Evolutionary conservation across 345 rosid genomes (phyloP).

Genomic region (Eucalyptus leucophloia): DNA sequence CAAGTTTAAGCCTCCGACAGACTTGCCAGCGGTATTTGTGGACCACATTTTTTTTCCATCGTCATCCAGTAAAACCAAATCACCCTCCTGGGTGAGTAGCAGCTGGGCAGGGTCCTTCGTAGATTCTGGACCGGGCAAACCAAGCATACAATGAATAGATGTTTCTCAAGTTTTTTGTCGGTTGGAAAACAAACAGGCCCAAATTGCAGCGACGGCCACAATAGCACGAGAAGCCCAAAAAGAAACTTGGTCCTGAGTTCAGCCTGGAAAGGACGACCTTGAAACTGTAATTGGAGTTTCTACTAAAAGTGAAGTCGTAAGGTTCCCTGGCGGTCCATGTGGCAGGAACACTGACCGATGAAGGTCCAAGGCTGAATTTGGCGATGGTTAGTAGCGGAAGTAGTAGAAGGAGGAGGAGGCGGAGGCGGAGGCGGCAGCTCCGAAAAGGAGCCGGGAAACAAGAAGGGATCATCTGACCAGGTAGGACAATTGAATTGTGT

Average conservation of each 20-base stretch:
- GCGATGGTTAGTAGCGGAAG: background rate
- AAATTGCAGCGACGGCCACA: accelerated
- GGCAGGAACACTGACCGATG: background rate
- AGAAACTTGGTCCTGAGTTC: background rate
- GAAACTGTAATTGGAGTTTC: background rate
- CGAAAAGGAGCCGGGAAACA: background rate
- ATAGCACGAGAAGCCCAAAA: accelerated
- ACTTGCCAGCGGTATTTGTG: background rate
- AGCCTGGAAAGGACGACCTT: background rate
- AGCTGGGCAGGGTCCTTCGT: too few species aligned
- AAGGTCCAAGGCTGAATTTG: background rate
- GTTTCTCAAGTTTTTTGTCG: accelerated
- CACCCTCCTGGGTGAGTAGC: background rate
- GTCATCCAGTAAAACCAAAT: background rate
- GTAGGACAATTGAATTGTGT: accelerated
- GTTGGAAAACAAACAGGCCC: background rate
- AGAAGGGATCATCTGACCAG: background rate
- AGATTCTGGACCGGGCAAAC: too few species aligned
- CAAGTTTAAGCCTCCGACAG: background rate
- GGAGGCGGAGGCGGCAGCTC: background rate
- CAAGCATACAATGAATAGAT: accelerated
- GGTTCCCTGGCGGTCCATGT: accelerated
- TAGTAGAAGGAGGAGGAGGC: background rate
- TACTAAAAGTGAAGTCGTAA: background rate
- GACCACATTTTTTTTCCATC: background rate